phyloP scores from a whole-genome alignment of 2,329 filamentous ascomycete genomes.

The Davidsoniella eucalypti region DNA sequence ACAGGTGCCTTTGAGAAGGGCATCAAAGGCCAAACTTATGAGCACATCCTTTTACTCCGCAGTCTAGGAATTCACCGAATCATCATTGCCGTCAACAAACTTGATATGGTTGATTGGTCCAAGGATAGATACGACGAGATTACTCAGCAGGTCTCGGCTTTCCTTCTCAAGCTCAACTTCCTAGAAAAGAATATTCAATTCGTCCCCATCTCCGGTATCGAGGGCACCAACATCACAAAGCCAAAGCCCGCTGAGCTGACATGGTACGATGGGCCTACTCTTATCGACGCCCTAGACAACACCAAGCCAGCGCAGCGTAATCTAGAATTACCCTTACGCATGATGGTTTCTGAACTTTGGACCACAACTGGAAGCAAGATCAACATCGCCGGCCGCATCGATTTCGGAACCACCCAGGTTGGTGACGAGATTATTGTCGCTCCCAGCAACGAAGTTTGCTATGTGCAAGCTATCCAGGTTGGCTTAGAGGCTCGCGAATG shows the following conservation, averaged over 20 bases:
- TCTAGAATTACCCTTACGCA: constrained; percentile 62
- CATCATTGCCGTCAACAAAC: constrained; percentile 87
- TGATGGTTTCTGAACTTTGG: constrained; percentile 81
- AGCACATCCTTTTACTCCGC: constrained; percentile 76
- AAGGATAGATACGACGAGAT: constrained; percentile 74
- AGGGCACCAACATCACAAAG: constrained; percentile 66
- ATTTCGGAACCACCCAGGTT: constrained; percentile 66
- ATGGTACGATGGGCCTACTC: constrained; percentile 69
- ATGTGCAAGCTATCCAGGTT: constrained; percentile 66
- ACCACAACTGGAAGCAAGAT: constrained; percentile 62
- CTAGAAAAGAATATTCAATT: constrained; percentile 66
- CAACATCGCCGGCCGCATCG: constrained; percentile 72
- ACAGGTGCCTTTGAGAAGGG: constrained; percentile 88
- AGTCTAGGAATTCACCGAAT: constrained; percentile 82
- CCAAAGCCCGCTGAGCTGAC: constrained; percentile 24
- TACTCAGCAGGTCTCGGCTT: constrained; percentile 62
- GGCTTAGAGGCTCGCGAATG: constrained; percentile 62
- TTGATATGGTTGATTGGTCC: constrained; percentile 76
- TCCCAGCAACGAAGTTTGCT: constrained; percentile 65
- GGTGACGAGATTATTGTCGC: constrained; percentile 68
- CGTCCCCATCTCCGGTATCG: constrained; percentile 76
- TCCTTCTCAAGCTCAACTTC: constrained; percentile 71
- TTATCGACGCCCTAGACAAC: constrained; percentile 73
- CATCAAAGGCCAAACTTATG: constrained; percentile 80
- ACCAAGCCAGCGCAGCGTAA: constrained; percentile 53